These are phyloP conservation scores for Penicillium alfredii DNA, from an alignment of 495 filamentous ascomycete genomes.

Conservation along the genomic window DNA sequence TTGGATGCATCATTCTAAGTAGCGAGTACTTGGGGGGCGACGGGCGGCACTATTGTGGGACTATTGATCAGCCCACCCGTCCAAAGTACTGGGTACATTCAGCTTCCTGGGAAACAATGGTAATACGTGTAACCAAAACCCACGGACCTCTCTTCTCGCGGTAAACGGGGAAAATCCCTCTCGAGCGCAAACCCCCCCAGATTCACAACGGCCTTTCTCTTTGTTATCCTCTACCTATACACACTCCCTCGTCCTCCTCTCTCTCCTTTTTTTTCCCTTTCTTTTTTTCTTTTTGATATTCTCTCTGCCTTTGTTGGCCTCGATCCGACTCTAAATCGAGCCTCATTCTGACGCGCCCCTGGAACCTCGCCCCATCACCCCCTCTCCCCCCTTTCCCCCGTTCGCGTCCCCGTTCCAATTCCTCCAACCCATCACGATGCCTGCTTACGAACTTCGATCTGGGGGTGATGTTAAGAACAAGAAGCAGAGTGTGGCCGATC, in stretches of 20 bases:
- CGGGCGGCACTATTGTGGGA: conserved; percentile 4
- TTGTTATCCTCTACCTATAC: too few species aligned
- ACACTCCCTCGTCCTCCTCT: conserved; percentile 9
- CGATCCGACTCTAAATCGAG: conserved; percentile 6
- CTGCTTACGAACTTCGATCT: conserved; percentile 51
- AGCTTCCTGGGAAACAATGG: neutral
- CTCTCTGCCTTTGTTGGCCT: conserved; percentile 6
- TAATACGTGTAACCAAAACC: conserved; percentile 7
- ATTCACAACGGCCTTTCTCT: too few species aligned
- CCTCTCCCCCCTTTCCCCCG: conserved; percentile 5
- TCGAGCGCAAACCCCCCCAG: conserved; percentile 9
- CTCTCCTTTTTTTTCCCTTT: conserved; percentile 22
- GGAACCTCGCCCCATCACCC: conserved; percentile 1
- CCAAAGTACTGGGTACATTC: conserved; percentile 8
- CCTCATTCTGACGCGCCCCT: conserved; percentile 6
- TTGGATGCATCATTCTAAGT: neutral
- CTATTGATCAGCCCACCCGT: conserved; percentile 4
- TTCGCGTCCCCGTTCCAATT: conserved; percentile 4
- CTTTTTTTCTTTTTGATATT: conserved; percentile 12
- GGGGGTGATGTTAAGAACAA: conserved; percentile 78
- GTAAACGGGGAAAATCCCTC: conserved; percentile 27
- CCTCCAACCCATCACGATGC: conserved; percentile 30
- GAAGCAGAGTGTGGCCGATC: conserved; percentile 98
- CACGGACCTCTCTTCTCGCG: too few species aligned
- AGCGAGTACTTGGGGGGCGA: conserved; percentile 2